Percentiles rank a stretch among this genome's conserved stretches.
Evolutionary conservation across 2,329 filamentous ascomycete genomes (phyloP).

Genomic region (Cercospora citrullina): DNA sequence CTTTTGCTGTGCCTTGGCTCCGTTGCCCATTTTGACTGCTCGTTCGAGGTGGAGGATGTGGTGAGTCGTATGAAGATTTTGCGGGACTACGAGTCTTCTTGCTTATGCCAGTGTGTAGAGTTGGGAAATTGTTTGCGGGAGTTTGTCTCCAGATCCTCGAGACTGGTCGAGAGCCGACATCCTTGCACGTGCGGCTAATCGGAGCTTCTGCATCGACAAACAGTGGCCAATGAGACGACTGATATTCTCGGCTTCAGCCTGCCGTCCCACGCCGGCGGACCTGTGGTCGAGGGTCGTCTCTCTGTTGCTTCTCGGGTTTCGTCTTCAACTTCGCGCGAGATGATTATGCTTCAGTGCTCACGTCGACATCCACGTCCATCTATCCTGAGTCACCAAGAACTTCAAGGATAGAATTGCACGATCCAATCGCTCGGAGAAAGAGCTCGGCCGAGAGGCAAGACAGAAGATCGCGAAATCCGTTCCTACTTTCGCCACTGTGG

Average conservation of each 20-base stretch:
- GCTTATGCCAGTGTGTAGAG: not conserved
- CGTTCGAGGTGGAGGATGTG: not conserved
- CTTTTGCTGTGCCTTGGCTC: slow-evolving; percentile 69
- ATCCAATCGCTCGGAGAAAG: slow-evolving; percentile 9
- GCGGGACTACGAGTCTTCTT: not conserved
- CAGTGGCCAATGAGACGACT: not conserved
- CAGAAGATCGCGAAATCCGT: slow-evolving; percentile 8
- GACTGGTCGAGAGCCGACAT: slow-evolving; percentile 9
- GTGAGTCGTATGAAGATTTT: not conserved
- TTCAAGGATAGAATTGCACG: not conserved
- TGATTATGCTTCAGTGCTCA: not conserved
- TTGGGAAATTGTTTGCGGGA: slow-evolving; percentile 3
- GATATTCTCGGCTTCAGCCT: not conserved
- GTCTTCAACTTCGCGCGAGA: not conserved
- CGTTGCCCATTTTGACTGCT: slow-evolving; percentile 37
- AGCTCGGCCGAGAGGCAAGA: slow-evolving; percentile 9
- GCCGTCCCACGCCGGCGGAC: not conserved
- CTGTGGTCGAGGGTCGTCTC: not conserved
- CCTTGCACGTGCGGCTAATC: slow-evolving; percentile 7
- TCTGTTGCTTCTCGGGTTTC: not conserved
- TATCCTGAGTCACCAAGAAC: not conserved
- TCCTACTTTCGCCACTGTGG: slow-evolving; percentile 13
- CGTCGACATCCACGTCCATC: not conserved
- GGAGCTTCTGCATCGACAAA: not conserved
- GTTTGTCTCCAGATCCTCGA: slow-evolving; percentile 1